Conservation (phyloP, 2,329 filamentous ascomycete species). For the Myriosclerotinia curreyana region DNA sequence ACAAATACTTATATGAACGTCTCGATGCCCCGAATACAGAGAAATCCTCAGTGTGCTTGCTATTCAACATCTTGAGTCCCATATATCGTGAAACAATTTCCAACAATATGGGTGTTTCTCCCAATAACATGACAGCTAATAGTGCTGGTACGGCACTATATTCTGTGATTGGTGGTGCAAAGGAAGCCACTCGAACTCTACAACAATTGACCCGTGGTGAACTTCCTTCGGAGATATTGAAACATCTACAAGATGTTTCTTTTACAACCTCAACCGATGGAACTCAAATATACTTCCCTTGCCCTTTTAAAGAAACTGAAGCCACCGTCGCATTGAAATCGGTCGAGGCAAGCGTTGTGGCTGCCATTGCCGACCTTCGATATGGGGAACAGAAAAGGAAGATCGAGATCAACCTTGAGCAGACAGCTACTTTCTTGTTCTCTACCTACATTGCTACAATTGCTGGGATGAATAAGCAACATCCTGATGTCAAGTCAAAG, state of each 20-base stretch:
- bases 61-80: neutral
- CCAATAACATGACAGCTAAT: neutral
- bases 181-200: constrained; percentile 30
- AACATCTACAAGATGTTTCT: constrained; percentile 31
- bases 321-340: constrained; percentile 46
- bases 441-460: constrained; percentile 57
- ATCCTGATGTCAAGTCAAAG: constrained; percentile 48
- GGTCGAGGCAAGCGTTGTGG: constrained; percentile 49
- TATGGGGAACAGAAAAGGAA: constrained; percentile 44
- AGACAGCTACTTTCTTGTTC: constrained; percentile 54
- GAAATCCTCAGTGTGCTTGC: neutral
- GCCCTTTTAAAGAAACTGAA: constrained; percentile 49
- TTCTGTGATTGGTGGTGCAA: constrained; percentile 33
- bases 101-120: constrained; percentile 3
- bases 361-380: constrained; percentile 56
- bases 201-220: constrained; percentile 26
- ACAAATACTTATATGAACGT: neutral
- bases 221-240: constrained; percentile 29
- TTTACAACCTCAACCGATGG: constrained; percentile 34
- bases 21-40: neutral
- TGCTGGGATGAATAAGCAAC: constrained; percentile 49
- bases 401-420: constrained; percentile 53
- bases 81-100: neutral
- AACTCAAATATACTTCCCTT: constrained; percentile 44
- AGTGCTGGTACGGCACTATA: constrained; percentile 23